phyloP scores from a whole-genome alignment of 768 basidiomycete genomes.

The Myochromella boudieri region DNA sequence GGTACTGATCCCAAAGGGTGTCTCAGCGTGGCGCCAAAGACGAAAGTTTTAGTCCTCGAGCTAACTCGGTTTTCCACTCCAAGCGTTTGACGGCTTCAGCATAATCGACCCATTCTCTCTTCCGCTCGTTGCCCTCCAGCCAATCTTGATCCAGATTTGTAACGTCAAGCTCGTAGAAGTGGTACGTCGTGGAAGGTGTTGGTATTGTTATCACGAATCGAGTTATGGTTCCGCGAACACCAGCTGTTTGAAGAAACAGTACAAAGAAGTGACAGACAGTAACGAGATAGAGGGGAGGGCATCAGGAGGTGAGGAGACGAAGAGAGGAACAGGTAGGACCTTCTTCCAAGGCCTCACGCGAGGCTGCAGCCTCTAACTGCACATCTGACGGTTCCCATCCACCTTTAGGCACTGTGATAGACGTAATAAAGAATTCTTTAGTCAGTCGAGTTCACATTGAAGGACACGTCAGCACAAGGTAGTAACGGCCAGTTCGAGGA shows the following conservation, averaged over 20 bases:
- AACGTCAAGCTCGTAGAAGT: conserved; percentile 90
- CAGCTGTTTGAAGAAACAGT: conserved; percentile 55
- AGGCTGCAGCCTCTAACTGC: conserved; percentile 82
- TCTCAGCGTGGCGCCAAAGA: conserved; percentile 55
- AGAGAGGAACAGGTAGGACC: conserved; percentile 85
- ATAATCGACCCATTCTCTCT: conserved; percentile 87
- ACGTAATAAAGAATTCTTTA: conserved; percentile 1
- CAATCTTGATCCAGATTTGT: conserved; percentile 73
- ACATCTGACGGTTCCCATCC: conserved; percentile 86
- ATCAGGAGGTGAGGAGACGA: conserved; percentile 74
- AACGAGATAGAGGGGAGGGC: conserved; percentile 38
- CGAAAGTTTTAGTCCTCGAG: conserved; percentile 70
- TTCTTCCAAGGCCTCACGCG: conserved; percentile 93
- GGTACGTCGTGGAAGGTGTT: conserved; percentile 77
- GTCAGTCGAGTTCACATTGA: conserved; percentile 11
- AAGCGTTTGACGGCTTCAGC: conserved; percentile 74
- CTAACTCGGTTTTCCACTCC: conserved; percentile 84
- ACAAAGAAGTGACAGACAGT: conserved; percentile 23
- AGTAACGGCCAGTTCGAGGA: conserved; percentile 3
- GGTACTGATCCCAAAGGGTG: neutral
- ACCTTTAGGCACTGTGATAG: conserved; percentile 79
- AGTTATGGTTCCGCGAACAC: conserved; percentile 84
- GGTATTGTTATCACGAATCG: conserved; percentile 84
- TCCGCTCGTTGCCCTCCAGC: conserved; percentile 78
- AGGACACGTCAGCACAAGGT: conserved; percentile 13